Percentiles rank a stretch among this genome's conserved stretches.
Evolutionary conservation across 345 rosid genomes (phyloP).

Genomic region (Pistacia atlantica): DNA sequence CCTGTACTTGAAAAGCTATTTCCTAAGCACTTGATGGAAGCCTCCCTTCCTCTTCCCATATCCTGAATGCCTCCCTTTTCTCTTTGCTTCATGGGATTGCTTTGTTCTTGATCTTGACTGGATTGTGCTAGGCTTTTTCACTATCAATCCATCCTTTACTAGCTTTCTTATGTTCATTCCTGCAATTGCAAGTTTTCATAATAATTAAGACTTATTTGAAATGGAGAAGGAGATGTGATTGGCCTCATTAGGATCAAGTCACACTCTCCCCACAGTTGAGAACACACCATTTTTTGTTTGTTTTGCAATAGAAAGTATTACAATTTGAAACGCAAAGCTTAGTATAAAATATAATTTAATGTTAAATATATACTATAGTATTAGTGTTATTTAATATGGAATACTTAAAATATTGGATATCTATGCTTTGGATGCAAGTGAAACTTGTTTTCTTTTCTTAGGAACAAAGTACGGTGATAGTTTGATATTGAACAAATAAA

Average conservation of each 20-base stretch:
- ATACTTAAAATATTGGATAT: no score
- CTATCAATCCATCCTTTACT: constrained; percentile 20
- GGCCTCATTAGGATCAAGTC: constrained; percentile 22
- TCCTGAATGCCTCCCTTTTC: constrained; percentile 6
- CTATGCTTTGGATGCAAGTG: no score
- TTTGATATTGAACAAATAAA: no score
- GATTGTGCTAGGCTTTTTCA: constrained; percentile 10
- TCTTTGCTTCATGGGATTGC: background rate
- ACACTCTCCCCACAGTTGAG: constrained; percentile 2
- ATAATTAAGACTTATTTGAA: no score
- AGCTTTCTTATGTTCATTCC: constrained; percentile 22
- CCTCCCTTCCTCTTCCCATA: constrained; percentile 26
- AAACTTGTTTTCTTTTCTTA: no score
- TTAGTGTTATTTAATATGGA: no score
- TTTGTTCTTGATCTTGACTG: constrained; percentile 4
- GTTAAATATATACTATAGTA: no score
- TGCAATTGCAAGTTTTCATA: background rate
- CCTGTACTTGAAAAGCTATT: constrained; percentile 10
- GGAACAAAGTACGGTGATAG: no score
- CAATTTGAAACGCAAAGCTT: no score
- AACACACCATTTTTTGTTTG: no score
- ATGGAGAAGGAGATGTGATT: background rate
- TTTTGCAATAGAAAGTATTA: no score
- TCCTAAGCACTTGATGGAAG: constrained; percentile 15
- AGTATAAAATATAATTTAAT: no score